These are phyloP conservation scores for Dictyostelium citrinum DNA, from an alignment of 78 protist species.

Conservation along the genomic window DNA sequence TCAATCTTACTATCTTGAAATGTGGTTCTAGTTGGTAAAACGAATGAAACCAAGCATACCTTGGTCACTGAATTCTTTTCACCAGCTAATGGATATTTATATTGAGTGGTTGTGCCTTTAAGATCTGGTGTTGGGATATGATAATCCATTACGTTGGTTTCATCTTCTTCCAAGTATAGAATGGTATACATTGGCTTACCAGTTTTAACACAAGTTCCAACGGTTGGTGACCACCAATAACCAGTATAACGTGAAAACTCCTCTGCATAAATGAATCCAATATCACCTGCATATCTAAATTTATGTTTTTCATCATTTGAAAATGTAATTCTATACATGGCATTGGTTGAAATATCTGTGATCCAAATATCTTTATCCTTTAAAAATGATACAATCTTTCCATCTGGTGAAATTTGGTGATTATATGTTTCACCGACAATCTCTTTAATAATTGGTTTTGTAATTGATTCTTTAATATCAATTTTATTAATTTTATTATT, in stretches of 20 bases:
- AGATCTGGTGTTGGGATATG: not conserved
- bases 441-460: not conserved
- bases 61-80: not conserved
- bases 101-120: constrained; percentile 19
- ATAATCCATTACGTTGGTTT: constrained; percentile 39
- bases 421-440: not conserved
- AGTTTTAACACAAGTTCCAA: not conserved
- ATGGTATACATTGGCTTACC: constrained; percentile 9
- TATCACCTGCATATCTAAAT: constrained; percentile 34
- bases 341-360: not conserved
- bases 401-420: constrained; percentile 42
- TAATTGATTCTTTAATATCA: not conserved
- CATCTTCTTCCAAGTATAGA: constrained; percentile 66
- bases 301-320: not conserved
- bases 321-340: not conserved
- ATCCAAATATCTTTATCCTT: constrained; percentile 64
- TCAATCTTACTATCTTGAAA: not conserved
- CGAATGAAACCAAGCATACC: not conserved
- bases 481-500: constrained; percentile 8
- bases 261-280: constrained; percentile 57
- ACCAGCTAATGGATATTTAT: constrained; percentile 79
- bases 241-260: constrained; percentile 77
- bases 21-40: not conserved
- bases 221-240: constrained; percentile 79
- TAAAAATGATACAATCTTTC: constrained; percentile 30